phyloP scores from a whole-genome alignment of 805 yeast genomes.

The Kodamaea sagamina region DNA sequence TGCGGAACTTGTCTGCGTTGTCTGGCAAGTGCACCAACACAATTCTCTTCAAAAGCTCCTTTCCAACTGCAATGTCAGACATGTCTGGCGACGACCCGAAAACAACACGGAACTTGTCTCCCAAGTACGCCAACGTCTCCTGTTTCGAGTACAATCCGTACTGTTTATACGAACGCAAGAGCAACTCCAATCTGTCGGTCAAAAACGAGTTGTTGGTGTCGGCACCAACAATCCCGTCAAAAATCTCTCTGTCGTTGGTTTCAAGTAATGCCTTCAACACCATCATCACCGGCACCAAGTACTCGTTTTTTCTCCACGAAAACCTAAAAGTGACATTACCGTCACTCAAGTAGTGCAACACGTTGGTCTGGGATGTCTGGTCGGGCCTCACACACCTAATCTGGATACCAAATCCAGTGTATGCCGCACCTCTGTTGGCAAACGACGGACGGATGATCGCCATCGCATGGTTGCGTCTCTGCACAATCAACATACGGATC shows the following conservation, averaged over 20 bases:
- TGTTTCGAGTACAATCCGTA: slow-evolving; percentile 76
- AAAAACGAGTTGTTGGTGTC: slow-evolving; percentile 87
- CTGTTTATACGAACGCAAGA: slow-evolving; percentile 83
- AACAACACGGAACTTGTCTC: slow-evolving; percentile 93
- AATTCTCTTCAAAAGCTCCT: slow-evolving; percentile 75
- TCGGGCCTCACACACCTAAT: slow-evolving; percentile 94
- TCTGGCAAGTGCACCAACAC: slow-evolving; percentile 84
- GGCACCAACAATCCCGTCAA: slow-evolving; percentile 92
- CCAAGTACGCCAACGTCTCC: slow-evolving; percentile 91
- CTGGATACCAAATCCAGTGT: slow-evolving; percentile 89
- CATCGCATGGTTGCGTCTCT: slow-evolving; percentile 97
- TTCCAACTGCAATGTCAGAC: slow-evolving; percentile 88
- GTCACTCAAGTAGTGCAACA: slow-evolving; percentile 90
- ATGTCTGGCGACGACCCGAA: slow-evolving; percentile 86
- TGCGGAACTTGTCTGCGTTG: slow-evolving; percentile 77
- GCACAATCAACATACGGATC: slow-evolving; percentile 96
- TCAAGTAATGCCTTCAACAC: slow-evolving; percentile 86
- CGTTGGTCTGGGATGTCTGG: slow-evolving; percentile 96
- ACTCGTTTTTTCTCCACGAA: slow-evolving; percentile 96
- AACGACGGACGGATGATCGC: slow-evolving; percentile 95
- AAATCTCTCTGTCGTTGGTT: slow-evolving; percentile 91
- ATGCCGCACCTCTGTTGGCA: slow-evolving; percentile 88
- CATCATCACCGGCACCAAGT: slow-evolving; percentile 90
- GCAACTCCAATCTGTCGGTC: slow-evolving; percentile 95
- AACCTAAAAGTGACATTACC: slow-evolving; percentile 97